Conservation (phyloP, 805 yeast species). For the Spathaspora gorwiae region DNA sequence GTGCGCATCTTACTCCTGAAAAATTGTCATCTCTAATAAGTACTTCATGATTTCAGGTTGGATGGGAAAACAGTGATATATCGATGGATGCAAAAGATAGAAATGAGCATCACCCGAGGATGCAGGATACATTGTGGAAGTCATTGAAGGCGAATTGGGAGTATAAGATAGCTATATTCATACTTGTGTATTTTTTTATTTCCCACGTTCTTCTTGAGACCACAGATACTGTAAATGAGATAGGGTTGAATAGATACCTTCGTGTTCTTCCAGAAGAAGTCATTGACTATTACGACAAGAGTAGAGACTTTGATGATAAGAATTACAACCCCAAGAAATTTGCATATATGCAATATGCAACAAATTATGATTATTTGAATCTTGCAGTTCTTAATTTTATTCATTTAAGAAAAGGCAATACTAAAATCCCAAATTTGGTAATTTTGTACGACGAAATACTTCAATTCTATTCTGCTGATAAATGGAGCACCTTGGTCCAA, state of each 20-base stretch:
- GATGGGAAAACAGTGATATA: too few species aligned
- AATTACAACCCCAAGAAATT: conserved; percentile 16
- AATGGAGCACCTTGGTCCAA: conserved; percentile 10
- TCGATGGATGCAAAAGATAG: too few species aligned
- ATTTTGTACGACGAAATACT: conserved; percentile 31
- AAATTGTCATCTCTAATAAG: too few species aligned
- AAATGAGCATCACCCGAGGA: too few species aligned
- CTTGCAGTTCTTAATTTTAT: conserved; percentile 45
- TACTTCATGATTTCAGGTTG: too few species aligned
- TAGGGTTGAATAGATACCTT: conserved; percentile 13
- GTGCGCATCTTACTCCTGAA: too few species aligned
- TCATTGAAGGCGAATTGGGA: conserved; percentile 20
- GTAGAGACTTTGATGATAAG: conserved; percentile 1
- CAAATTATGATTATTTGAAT: conserved; percentile 47
- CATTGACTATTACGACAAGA: conserved; percentile 12
- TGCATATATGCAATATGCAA: conserved; percentile 63
- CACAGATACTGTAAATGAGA: conserved; percentile 7
- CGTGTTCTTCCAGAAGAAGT: conserved; percentile 21
- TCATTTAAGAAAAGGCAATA: conserved; percentile 28
- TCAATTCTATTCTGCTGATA: conserved; percentile 6
- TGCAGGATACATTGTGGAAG: not conserved
- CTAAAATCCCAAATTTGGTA: conserved; percentile 44
- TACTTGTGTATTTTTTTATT: conserved; percentile 16
- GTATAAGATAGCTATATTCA: conserved; percentile 15
- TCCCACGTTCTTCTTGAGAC: conserved; percentile 15